These are phyloP conservation scores for Hypomontagnella monticulosa DNA, from an alignment of 495 filamentous ascomycete genomes.

Conservation along the genomic window DNA sequence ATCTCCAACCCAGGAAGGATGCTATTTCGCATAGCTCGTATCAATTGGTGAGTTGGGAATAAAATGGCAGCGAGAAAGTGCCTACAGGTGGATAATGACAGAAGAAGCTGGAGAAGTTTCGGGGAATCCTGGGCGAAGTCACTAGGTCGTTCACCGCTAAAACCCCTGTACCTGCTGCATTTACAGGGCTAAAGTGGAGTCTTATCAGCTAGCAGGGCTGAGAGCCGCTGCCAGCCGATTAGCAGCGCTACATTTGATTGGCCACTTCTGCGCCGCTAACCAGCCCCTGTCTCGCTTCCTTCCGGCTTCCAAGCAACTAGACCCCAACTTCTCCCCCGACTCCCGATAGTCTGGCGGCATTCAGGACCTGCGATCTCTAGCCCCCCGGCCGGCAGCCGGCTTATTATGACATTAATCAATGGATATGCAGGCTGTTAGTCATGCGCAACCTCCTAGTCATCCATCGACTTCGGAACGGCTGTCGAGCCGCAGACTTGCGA, in stretches of 20 bases:
- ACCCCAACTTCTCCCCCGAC: slow-evolving; percentile 1
- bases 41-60: too few relatives aligned
- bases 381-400: slow-evolving; percentile 11
- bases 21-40: too few relatives aligned
- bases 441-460: background rate
- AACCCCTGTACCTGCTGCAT: background rate
- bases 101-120: background rate
- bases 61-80: too few relatives aligned
- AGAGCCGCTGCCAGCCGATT: background rate
- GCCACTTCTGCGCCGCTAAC: background rate
- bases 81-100: background rate
- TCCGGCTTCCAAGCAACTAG: background rate
- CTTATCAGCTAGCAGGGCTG: slow-evolving; percentile 11
- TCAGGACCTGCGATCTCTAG: background rate
- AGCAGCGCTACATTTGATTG: background rate
- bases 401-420: slow-evolving; percentile 5
- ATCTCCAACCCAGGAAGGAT: too few relatives aligned
- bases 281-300: slow-evolving; percentile 5
- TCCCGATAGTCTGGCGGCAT: slow-evolving; percentile 26
- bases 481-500: background rate
- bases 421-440: slow-evolving; percentile 6
- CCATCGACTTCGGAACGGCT: background rate
- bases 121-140: background rate
- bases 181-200: background rate
- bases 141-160: slow-evolving; percentile 6